Evolutionary conservation across 2,329 filamentous ascomycete species (phyloP), one percentile per base, ranked within the genome.

Genomic region (Thelonectria olida): DNA sequence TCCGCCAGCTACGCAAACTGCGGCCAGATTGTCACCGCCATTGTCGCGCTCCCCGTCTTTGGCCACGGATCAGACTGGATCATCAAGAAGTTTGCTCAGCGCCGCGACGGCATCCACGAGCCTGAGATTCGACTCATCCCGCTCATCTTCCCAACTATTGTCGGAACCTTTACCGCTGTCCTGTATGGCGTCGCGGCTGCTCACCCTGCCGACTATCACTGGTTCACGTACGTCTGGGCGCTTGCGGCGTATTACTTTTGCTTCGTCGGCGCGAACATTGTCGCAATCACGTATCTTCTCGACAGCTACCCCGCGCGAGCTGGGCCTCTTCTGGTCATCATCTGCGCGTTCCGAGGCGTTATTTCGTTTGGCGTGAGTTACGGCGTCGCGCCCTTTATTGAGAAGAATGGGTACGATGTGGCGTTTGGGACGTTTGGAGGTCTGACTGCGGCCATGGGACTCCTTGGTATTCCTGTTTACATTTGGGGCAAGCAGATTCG

Each of bases 301-400:
- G 66, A 68, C 22, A 68, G 66, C 6, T 68, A 68, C 15, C 66
- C 66, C 28, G 66, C 68, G 13, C 44, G 66, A 8, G 66, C 66
- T 7, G 66, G 66, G 0, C 66, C 66, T 4, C 31, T 68, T 5
- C 22, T 68, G 22, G 66, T 68, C 17, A 68, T 68, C 9, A 68
- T 68, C 19, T 68, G 66, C 17, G 66, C 66, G 5, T 58, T 68
- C 25, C 66, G 66, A 2, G 66, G 66, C 6, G 34, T 68, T 2
- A 68, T 68, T 12, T 65, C 64, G 0, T 68, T 68, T 17, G 64
- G 66, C 0, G 66, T 68, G 2, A 67, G 63, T 51, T 68, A 68
- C 8, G 66, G 66, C 10, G 68, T 68, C 6, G 27, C 52, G 13
- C 66, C 66, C 0, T 65, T 68, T 8, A 68, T 67, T 9, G 36